Base-by-base conservation (phyloP, 345 rosid species). In the Rhizophora apiculata region DNA sequence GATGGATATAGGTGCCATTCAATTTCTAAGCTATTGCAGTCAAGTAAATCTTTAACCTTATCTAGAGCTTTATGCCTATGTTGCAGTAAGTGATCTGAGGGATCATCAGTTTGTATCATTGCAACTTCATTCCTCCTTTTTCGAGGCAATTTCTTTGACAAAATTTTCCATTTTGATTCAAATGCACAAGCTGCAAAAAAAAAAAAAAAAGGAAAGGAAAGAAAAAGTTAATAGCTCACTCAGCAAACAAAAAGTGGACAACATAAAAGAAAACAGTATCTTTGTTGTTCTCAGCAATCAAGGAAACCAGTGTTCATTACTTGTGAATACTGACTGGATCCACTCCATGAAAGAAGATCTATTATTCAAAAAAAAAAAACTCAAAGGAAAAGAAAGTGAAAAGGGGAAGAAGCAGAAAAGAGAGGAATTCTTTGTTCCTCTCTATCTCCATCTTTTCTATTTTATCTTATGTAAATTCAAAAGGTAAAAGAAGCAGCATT, bases 101-200 rank as follows among this genome's bases (percentile, higher is more conserved):
- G 58, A 26, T 76, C 80, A 59, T 71, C 76, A 21, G 22, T 76
- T 34, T 69, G 76, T 36, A 75, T 69, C 32, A 3, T 59, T 20
- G 31, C 19, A 11, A 74, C 84, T 39, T 53, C 65, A 1, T 22
- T 21, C 51, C 49, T 72, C 74, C 70, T 68, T 63, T 72, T 78
- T 21, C 80, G 78, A 22, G 85, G 83, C 72, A 82, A 53, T 80
- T 82, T 82, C 69, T 79, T 83, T 3, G 92, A 83, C 31, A 73
- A 32, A 53, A 30, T 71, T 76, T 85, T 87, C 87, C 92, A 86
- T 63, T 79, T 86, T 53, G 82, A 78, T 79, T 83, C 90, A 62
- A 84, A 84, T 37, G 67, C 72, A 53, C 74, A 83, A 24, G 86
- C 89, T 85, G 69, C 68, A 60, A 20, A 48, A 9, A 34, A 34